Evolutionary conservation across 2,329 filamentous ascomycete genomes (phyloP).

Genomic region (Conoideocrella luteorostrata): DNA sequence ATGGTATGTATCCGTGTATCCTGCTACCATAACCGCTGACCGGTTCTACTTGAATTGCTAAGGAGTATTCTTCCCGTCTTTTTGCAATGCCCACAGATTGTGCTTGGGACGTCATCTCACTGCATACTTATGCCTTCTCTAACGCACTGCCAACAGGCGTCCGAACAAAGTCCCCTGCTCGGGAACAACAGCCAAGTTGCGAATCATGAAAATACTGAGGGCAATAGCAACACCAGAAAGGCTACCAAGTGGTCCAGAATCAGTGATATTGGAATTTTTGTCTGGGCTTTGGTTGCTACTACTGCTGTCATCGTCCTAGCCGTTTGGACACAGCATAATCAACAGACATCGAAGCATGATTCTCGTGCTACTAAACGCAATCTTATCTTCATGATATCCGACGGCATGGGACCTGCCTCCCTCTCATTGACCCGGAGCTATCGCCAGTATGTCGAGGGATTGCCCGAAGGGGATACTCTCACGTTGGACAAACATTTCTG

Average conservation of each 20-base stretch:
- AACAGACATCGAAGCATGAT: constrained; percentile 35
- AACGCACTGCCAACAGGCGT: constrained; percentile 2
- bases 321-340: constrained; percentile 68
- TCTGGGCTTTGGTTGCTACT: constrained; percentile 7
- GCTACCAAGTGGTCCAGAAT: constrained; percentile 44
- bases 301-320: constrained; percentile 7
- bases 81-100: too few relatives aligned
- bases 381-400: constrained; percentile 97
- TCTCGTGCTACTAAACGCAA: constrained; percentile 68
- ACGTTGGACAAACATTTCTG: constrained; percentile 83
- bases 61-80: too few relatives aligned
- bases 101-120: too few relatives aligned
- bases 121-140: neutral
- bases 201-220: constrained; percentile 63
- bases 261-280: constrained; percentile 8
- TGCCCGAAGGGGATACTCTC: constrained; percentile 71
- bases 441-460: constrained; percentile 66
- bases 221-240: constrained; percentile 80
- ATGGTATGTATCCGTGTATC: too few relatives aligned
- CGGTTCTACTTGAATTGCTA: too few relatives aligned
- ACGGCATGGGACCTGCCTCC: constrained; percentile 95
- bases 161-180: constrained; percentile 8
- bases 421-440: constrained; percentile 81
- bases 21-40: too few relatives aligned
- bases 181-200: neutral